Evolutionary conservation across 169 alveolate species (phyloP), one percentile per base, ranked within the genome.

Genomic region (Plasmodium gaboni): DNA sequence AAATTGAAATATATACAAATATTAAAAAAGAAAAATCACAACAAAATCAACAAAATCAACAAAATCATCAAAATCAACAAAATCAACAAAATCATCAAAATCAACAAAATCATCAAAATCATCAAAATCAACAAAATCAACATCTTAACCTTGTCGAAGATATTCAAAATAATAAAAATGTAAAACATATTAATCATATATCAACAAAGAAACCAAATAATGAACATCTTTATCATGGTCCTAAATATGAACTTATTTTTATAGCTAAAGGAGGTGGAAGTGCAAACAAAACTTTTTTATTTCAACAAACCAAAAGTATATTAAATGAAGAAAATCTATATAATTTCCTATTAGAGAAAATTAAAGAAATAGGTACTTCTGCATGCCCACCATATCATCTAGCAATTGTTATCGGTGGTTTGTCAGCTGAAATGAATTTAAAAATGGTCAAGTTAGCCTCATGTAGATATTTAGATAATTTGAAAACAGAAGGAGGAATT

Each of bases 341-440:
- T 19, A 91, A 83, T 10, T 96, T 95, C 88, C 83, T 96, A 46
- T 88, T 93, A 71, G 95, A 96, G 10, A 91, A 93, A 87, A 88
- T 96, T 17, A 83, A 86, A 68, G 93, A 90, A 68, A 92, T 96
- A 19, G 98, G 98, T 12, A 96, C 98, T 6, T 95, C 98, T 0
- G 98, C 97, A 10, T 96, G 98, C 89, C 98, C 98, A 7, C 98
- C 98, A 69, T 96, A 96, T 86, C 98, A 96, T 89, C 91, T 96
- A 59, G 98, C 97, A 22, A 74, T 96, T 2, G 98, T 95, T 32
- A 92, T 96, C 15, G 94, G 98, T 10, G 98, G 98, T 13, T 89
- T 95, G 10, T 94, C 97, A 2, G 97, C 98, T 1, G 98, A 96
- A 73, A 94, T 92, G 96, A 94, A 95, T 73, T 90, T 96, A 74